Base-by-base conservation (phyloP, 139 green algal genomes). In the Nannochloris sp. region DNA sequence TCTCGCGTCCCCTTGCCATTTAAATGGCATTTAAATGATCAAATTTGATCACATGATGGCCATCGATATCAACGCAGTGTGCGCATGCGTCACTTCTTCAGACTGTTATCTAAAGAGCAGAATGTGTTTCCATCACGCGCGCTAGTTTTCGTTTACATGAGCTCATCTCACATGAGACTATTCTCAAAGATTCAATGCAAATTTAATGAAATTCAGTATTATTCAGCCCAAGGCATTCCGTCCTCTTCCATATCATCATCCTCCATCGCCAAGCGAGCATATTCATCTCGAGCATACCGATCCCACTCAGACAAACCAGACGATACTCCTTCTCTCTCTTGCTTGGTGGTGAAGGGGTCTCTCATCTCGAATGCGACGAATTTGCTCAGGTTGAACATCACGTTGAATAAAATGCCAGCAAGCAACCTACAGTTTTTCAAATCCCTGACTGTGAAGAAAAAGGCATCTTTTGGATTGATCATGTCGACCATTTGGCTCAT, bases 381-480 rank as follows among this genome's bases (percentile, higher is more conserved):
- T 78, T 99, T 99, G 81, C 95, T 91, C 23, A 98, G 80, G 77
- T 97, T 98, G 87, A 97, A 97, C 1, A 99, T 77, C 29, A 95
- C 86, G 74, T 97, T 97, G 82, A 99, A 97, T 20, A 98, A 82
- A 36, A 90, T 90, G 28, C 81, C 85, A 1, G 84, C 81, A 66
- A 95, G 83, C 30, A 67, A 59, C 30, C 82, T 74, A 31, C 67
- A 73, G 33, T 79, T 76, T 62, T 84, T 87, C 5, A 99, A 77
- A 81, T 98, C 93, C 13, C 80, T 56, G 67, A 95, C 66, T 20
- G 79, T 91, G 71, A 91, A 83, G 25, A 14, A 57, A 31, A 28
- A 28, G 2, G 51, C 17, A 40, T 78, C 58, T 56, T 85, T 69
- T 5, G 89, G 88, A 28, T 85, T 67, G 12, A 99, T 74, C 90